Percentiles rank a stretch among this genome's conserved stretches.
These are phyloP conservation scores for Epithemia pelagica DNA, from an alignment of 108 stramenopile species.

Conservation along the genomic window DNA sequence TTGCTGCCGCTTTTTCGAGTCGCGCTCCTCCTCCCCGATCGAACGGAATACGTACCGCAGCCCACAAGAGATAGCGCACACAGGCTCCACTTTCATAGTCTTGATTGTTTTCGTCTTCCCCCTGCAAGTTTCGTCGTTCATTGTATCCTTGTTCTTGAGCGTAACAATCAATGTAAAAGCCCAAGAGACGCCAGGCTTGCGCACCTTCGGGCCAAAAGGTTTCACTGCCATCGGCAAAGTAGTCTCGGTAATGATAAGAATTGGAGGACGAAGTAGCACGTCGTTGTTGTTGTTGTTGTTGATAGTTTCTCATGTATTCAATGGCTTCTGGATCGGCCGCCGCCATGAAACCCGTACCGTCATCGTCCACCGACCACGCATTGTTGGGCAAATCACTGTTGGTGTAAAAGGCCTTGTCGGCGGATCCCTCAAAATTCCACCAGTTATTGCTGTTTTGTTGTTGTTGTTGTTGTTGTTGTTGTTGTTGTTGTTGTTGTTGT, in stretches of 20 bases:
- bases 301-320: neutral
- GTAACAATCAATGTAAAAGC: conserved; percentile 56
- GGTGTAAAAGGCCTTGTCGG: neutral
- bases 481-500: no score
- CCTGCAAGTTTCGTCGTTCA: conserved; percentile 13
- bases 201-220: conserved; percentile 44
- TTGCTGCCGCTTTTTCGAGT: neutral
- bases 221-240: neutral
- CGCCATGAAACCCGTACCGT: neutral
- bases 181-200: conserved; percentile 60
- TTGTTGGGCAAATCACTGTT: neutral
- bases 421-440: no score
- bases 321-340: neutral
- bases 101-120: conserved; percentile 7
- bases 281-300: neutral
- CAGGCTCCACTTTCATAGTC: conserved; percentile 24
- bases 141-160: conserved; percentile 9
- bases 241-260: neutral
- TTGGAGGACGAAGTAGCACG: neutral
- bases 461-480: no score
- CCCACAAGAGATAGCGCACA: conserved; percentile 58
- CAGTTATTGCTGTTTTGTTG: no score
- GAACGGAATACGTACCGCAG: conserved; percentile 34
- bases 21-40: no score
- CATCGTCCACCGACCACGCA: neutral